Evolutionary conservation across 192 early-diverging fungal genomes (phyloP).

Genomic region (Entomortierella beljakovae): DNA sequence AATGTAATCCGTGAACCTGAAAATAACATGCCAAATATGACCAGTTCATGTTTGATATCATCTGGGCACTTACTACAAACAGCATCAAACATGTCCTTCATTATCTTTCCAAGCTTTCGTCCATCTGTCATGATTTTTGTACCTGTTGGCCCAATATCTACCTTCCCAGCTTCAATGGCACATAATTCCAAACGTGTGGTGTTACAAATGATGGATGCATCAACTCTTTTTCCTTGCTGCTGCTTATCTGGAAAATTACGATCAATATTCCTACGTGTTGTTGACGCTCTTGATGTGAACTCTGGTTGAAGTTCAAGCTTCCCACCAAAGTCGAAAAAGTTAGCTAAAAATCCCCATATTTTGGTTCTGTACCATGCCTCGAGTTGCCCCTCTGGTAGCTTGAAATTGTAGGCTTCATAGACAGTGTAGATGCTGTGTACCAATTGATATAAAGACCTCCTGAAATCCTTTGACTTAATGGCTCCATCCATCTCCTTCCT

Average conservation of each 20-base stretch:
- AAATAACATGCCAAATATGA: not conserved
- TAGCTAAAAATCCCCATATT: conserved; percentile 1
- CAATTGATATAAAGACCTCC: no score
- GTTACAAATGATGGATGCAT: not conserved
- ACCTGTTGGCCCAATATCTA: not conserved
- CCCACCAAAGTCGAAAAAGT: not conserved
- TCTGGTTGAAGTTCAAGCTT: not conserved
- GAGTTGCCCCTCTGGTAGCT: no score
- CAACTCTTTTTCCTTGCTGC: not conserved
- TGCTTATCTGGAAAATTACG: not conserved
- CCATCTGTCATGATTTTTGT: conserved; percentile 2
- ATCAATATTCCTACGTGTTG: not conserved
- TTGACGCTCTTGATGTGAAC: not conserved
- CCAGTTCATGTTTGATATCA: not conserved
- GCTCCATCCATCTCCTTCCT: no score
- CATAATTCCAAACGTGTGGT: not conserved
- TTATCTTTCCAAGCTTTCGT: not conserved
- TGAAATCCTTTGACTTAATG: no score
- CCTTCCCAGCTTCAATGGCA: not conserved
- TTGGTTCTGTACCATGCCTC: no score
- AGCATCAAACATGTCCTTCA: not conserved
- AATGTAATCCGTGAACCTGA: not conserved
- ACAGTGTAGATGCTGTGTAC: no score
- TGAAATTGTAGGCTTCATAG: no score
- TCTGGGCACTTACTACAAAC: not conserved